Percentiles rank a stretch among this genome's conserved stretches.
These are phyloP conservation scores for Leccinum subgranulosum DNA, from an alignment of 768 basidiomycete genomes.

Conservation along the genomic window DNA sequence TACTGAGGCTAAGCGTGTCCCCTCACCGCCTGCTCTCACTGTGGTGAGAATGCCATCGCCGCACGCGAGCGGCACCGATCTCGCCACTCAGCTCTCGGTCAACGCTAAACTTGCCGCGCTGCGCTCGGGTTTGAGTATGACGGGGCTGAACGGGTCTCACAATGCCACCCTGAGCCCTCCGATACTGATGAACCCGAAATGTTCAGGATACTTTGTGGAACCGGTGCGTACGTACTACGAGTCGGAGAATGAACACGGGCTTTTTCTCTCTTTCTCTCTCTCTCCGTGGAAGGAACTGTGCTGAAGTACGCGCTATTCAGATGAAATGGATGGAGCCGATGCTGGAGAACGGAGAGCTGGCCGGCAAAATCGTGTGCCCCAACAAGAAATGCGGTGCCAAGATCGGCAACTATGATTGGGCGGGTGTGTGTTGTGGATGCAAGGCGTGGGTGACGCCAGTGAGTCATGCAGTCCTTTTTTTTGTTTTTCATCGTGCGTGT, in stretches of 20 bases:
- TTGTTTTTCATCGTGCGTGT: background rate
- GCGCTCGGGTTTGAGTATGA: constrained; percentile 33
- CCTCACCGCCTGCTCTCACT: background rate
- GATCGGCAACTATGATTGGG: constrained; percentile 97
- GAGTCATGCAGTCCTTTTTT: background rate
- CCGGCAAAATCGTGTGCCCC: constrained; percentile 90
- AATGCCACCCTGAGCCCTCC: constrained; percentile 45
- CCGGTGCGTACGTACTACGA: constrained; percentile 41
- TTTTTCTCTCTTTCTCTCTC: background rate
- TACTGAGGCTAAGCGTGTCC: constrained; percentile 1
- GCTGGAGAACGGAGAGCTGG: constrained; percentile 68
- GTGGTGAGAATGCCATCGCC: background rate
- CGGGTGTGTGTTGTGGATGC: constrained; percentile 88
- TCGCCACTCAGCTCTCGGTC: constrained; percentile 44
- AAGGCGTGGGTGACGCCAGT: constrained; percentile 92
- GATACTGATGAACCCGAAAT: constrained; percentile 73
- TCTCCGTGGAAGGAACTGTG: background rate
- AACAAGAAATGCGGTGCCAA: constrained; percentile 89
- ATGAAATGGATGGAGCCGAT: constrained; percentile 96
- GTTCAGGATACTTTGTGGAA: constrained; percentile 97
- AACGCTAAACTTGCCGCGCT: constrained; percentile 50
- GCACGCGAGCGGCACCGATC: constrained; percentile 29
- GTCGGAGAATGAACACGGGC: background rate
- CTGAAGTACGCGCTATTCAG: constrained; percentile 35
- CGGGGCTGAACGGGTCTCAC: constrained; percentile 17